phyloP scores from a whole-genome alignment of 495 filamentous ascomycete genomes.

The Trichocladium antarcticum region DNA sequence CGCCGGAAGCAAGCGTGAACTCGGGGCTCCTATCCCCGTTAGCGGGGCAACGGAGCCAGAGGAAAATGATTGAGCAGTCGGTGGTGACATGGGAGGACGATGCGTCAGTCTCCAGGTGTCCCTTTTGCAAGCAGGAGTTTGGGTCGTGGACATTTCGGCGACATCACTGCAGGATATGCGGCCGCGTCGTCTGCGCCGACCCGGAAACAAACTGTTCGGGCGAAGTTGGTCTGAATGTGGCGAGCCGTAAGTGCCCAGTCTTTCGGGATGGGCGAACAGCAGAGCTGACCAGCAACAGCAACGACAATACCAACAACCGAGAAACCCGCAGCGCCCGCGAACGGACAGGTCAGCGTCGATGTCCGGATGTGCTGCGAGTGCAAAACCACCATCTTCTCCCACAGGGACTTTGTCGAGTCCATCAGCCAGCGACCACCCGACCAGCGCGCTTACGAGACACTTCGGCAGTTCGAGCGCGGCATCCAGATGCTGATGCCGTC shows the following conservation, averaged over 20 bases:
- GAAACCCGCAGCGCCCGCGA: slow-evolving; percentile 37
- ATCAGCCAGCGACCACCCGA: slow-evolving; percentile 58
- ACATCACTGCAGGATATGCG: slow-evolving; percentile 91
- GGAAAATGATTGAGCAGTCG: slow-evolving; percentile 76
- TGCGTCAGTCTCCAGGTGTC: slow-evolving; percentile 64
- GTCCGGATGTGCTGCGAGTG: slow-evolving; percentile 89
- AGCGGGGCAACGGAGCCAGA: slow-evolving; percentile 45
- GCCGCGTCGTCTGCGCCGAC: slow-evolving; percentile 85
- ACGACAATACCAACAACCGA: slow-evolving; percentile 42
- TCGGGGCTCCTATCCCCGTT: slow-evolving; percentile 26
- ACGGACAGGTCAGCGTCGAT: slow-evolving; percentile 55
- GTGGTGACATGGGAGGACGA: slow-evolving; percentile 95
- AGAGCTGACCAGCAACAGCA: slow-evolving; percentile 1
- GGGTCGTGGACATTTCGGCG: slow-evolving; percentile 76
- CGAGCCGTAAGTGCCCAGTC: slow-evolving; percentile 43
- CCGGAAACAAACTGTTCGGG: slow-evolving; percentile 69
- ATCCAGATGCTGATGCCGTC: slow-evolving; percentile 74
- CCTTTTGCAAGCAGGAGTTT: slow-evolving; percentile 92
- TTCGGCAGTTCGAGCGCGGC: slow-evolving; percentile 80
- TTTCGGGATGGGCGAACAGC: background rate
- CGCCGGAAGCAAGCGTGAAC: slow-evolving; percentile 40
- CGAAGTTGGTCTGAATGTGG: slow-evolving; percentile 70
- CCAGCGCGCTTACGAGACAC: slow-evolving; percentile 72
- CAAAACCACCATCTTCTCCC: slow-evolving; percentile 70
- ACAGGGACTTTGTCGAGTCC: slow-evolving; percentile 68